Conservation (phyloP, 2,329 filamentous ascomycete species). For the Aspergillus hortae region DNA sequence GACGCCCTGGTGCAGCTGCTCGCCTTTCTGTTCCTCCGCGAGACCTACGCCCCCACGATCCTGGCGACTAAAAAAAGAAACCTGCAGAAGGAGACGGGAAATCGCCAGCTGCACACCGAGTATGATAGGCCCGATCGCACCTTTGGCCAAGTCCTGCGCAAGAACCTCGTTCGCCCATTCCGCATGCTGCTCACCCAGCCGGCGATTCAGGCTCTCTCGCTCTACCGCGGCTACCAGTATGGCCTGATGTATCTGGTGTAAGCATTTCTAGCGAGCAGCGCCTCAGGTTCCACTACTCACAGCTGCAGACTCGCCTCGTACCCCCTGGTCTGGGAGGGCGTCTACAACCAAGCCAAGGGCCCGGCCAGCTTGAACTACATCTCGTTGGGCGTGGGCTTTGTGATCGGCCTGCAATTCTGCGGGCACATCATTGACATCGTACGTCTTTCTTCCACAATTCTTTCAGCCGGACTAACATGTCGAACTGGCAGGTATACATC, state of each 20-base stretch:
- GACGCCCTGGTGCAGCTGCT: conserved; percentile 58
- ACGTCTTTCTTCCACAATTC: neutral
- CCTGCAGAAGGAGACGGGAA: conserved; percentile 37
- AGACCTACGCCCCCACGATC: conserved; percentile 64
- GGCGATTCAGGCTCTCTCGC: conserved; percentile 54
- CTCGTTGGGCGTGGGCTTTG: conserved; percentile 59
- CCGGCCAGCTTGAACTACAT: conserved; percentile 62
- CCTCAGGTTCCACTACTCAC: neutral
- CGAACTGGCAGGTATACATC: conserved; percentile 30
- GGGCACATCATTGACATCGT: conserved; percentile 8
- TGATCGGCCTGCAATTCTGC: conserved; percentile 49
- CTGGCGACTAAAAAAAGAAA: conserved; percentile 53
- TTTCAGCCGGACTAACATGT: neutral
- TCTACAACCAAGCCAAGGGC: conserved; percentile 54
- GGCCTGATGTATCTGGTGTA: conserved; percentile 39
- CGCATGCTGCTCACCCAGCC: conserved; percentile 56
- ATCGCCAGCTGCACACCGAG: conserved; percentile 34
- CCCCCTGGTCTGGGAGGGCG: conserved; percentile 52
- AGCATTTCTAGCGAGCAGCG: neutral
- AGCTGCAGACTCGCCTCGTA: conserved; percentile 36
- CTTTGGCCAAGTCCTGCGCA: neutral
- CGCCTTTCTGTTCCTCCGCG: conserved; percentile 59
- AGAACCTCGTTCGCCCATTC: conserved; percentile 52
- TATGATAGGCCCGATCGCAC: conserved; percentile 14
- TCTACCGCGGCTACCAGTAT: conserved; percentile 57